These are phyloP conservation scores for Endoconidiophora laricicola DNA, from an alignment of 2,329 filamentous ascomycete species.

Conservation along the genomic window DNA sequence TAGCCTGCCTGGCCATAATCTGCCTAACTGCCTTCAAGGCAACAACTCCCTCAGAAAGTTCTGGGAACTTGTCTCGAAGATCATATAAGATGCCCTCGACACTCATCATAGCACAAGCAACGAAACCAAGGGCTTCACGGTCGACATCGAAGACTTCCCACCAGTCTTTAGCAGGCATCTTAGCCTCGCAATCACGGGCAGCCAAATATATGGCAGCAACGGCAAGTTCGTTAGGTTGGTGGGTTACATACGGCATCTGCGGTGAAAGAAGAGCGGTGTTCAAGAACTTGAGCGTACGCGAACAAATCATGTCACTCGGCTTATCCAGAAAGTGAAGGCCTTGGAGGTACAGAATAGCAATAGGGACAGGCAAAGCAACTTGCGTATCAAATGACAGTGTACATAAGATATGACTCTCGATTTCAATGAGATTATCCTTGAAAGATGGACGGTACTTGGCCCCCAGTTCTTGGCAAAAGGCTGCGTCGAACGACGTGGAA, in stretches of 20 bases:
- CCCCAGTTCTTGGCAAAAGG: constrained; percentile 21
- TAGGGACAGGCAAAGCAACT: constrained; percentile 67
- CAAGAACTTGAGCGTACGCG: constrained; percentile 55
- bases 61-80: constrained; percentile 40
- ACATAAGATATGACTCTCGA: constrained; percentile 62
- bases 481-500: constrained; percentile 25
- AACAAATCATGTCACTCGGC: constrained; percentile 7
- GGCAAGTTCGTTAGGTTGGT: constrained; percentile 73
- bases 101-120: constrained; percentile 74
- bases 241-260: constrained; percentile 78
- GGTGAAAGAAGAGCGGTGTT: constrained; percentile 76
- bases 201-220: constrained; percentile 85
- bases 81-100: constrained; percentile 51
- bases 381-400: constrained; percentile 69
- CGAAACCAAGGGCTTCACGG: constrained; percentile 80
- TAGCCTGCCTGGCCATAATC: constrained; percentile 19
- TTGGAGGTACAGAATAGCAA: constrained; percentile 85
- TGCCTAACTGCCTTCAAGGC: constrained; percentile 39
- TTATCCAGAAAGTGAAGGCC: constrained; percentile 52
- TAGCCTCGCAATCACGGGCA: constrained; percentile 56
- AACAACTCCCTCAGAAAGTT: constrained; percentile 33
- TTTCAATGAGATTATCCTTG: constrained; percentile 40
- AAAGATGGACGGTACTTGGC: too few relatives aligned
- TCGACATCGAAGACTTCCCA: constrained; percentile 98
- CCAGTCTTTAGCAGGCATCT: constrained; percentile 74